Evolutionary conservation across 345 rosid genomes (phyloP).

Genomic region (Eucalyptus camaldulensis): DNA sequence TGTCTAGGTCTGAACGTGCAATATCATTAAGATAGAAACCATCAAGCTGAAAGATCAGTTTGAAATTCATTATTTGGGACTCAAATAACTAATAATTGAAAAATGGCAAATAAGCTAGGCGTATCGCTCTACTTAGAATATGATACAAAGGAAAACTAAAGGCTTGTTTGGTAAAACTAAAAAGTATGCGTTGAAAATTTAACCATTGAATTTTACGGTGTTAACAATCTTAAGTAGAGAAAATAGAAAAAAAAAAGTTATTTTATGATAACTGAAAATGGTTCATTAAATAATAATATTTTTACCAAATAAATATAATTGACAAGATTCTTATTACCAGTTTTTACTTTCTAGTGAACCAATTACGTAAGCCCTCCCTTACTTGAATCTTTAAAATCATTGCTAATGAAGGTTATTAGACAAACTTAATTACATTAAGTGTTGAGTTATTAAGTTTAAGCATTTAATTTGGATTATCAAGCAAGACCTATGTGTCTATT

Average conservation of each 20-base stretch:
- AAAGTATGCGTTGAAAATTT: neutral
- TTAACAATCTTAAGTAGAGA: neutral
- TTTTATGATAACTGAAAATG: neutral
- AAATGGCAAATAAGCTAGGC: neutral
- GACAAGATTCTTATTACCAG: neutral
- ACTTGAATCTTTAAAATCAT: neutral
- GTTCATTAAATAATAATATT: neutral
- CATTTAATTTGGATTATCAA: neutral
- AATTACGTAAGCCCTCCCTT: neutral
- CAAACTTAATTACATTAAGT: neutral
- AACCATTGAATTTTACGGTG: neutral
- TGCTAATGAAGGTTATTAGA: neutral
- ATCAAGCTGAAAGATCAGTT: neutral
- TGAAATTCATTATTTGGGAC: neutral
- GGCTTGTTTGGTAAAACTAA: neutral
- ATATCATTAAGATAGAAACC: neutral
- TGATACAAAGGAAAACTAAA: neutral
- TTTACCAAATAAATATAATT: neutral
- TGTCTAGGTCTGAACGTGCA: too few relatives aligned
- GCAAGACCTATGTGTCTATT: neutral
- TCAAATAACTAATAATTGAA: neutral
- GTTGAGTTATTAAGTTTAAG: neutral
- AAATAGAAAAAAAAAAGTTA: neutral
- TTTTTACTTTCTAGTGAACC: neutral
- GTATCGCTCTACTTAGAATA: neutral